Percentiles rank a stretch among this genome's conserved stretches.
Evolutionary conservation across 2,329 filamentous ascomycete genomes (phyloP).

Genomic region (Lecanicillium sp.): DNA sequence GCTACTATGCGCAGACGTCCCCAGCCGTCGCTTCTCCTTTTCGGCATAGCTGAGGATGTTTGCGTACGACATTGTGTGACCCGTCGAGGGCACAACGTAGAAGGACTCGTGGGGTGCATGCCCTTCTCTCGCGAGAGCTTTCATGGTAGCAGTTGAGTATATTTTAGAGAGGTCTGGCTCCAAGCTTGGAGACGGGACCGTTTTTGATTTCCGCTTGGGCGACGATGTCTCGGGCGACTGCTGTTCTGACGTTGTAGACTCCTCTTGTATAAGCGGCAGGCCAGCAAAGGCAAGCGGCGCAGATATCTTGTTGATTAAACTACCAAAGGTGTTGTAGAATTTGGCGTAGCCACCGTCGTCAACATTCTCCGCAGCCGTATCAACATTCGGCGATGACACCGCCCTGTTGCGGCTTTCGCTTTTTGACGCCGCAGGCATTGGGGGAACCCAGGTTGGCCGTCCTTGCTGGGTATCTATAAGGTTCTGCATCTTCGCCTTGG

Average conservation of each 20-base stretch:
- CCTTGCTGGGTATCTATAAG: conserved; percentile 43
- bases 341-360: conserved; percentile 75
- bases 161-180: conserved; percentile 75
- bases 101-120: conserved; percentile 67
- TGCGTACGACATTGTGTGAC: conserved; percentile 87
- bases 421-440: conserved; percentile 19
- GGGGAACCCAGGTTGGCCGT: conserved; percentile 46
- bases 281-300: conserved; percentile 90
- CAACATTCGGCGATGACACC: conserved; percentile 17
- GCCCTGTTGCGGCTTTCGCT: conserved; percentile 17
- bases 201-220: conserved; percentile 26
- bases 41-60: conserved; percentile 69
- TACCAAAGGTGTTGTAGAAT: conserved; percentile 90
- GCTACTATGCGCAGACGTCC: conserved; percentile 40
- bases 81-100: conserved; percentile 87
- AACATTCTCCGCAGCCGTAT: conserved; percentile 14
- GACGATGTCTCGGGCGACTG: conserved; percentile 29
- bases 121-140: conserved; percentile 64
- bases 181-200: conserved; percentile 20
- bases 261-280: conserved; percentile 62
- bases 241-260: conserved; percentile 21
- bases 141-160: conserved; percentile 77
- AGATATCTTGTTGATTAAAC: conserved; percentile 78
- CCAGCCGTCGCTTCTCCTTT: conserved; percentile 55
- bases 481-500: conserved; percentile 44